phyloP scores from a whole-genome alignment of 2,329 filamentous ascomycete species.

The Hymenoscyphus linearis region DNA sequence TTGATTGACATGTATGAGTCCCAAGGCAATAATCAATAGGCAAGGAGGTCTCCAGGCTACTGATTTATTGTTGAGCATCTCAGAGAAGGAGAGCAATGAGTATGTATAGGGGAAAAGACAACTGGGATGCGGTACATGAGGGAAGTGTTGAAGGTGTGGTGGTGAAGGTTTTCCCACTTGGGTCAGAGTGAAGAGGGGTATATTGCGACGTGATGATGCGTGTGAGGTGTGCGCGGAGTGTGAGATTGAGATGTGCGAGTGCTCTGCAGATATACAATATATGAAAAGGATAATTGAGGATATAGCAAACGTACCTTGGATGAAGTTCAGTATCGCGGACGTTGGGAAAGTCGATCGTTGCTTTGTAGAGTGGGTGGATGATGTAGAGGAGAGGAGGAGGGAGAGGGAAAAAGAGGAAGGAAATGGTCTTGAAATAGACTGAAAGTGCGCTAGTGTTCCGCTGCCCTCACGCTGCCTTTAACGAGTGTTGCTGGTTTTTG shows the following conservation, averaged over 20 bases:
- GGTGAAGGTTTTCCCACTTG: background rate
- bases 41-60: background rate
- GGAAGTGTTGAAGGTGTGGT: background rate
- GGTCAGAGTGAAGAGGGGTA: background rate
- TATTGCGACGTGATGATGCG: background rate
- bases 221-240: background rate
- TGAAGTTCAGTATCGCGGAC: background rate
- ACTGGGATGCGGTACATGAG: background rate
- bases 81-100: background rate
- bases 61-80: background rate
- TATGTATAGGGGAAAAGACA: background rate
- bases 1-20: background rate
- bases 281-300: background rate
- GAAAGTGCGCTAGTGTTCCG: background rate
- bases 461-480: background rate
- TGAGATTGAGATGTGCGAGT: background rate
- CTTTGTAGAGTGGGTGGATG: background rate
- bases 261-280: background rate
- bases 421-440: background rate
- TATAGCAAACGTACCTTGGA: background rate
- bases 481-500: background rate
- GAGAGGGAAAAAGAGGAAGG: background rate
- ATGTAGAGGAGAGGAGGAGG: background rate
- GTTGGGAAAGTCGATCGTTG: background rate
- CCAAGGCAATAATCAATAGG: background rate